These are phyloP conservation scores for Russula ochroleuca DNA, from an alignment of 768 basidiomycete genomes.

Conservation along the genomic window DNA sequence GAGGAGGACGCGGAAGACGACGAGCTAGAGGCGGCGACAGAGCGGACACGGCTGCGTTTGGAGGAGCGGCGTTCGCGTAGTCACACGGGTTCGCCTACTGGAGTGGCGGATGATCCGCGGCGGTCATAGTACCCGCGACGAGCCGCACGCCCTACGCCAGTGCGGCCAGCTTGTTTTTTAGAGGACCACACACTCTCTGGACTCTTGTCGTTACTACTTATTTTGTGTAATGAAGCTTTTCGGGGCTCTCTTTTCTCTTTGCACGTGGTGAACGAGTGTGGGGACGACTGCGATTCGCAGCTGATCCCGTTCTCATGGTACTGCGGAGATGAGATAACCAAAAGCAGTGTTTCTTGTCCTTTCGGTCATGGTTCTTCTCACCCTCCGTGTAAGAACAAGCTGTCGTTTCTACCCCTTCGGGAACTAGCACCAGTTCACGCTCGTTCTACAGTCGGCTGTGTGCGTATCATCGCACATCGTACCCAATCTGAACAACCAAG, in stretches of 20 bases:
- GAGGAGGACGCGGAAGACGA: conserved; percentile 60
- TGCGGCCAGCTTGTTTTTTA: background rate
- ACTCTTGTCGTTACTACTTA: background rate
- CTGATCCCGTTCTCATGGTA: background rate
- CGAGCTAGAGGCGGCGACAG: conserved; percentile 43
- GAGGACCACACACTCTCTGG: background rate
- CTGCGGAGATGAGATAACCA: background rate
- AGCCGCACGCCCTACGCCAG: background rate
- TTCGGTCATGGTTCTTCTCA: background rate
- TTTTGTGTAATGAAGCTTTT: conserved; percentile 9
- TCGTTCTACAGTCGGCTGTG: background rate
- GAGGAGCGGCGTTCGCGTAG: conserved; percentile 25
- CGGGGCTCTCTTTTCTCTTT: background rate
- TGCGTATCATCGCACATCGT: too few species aligned
- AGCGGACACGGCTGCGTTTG: conserved; percentile 44
- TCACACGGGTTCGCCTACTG: conserved; percentile 14
- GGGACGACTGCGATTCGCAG: too few species aligned
- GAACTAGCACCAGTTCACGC: background rate
- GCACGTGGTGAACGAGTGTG: background rate
- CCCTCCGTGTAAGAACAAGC: background rate
- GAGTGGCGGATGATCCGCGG: conserved; percentile 1
- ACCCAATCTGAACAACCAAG: background rate
- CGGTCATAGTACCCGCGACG: conserved; percentile 12
- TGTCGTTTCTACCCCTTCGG: background rate
- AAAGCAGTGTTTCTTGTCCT: background rate